Percentiles rank a stretch among this genome's conserved stretches.
These are phyloP conservation scores for Boletus tylopilopsis DNA, from an alignment of 768 basidiomycete genomes.

Conservation along the genomic window DNA sequence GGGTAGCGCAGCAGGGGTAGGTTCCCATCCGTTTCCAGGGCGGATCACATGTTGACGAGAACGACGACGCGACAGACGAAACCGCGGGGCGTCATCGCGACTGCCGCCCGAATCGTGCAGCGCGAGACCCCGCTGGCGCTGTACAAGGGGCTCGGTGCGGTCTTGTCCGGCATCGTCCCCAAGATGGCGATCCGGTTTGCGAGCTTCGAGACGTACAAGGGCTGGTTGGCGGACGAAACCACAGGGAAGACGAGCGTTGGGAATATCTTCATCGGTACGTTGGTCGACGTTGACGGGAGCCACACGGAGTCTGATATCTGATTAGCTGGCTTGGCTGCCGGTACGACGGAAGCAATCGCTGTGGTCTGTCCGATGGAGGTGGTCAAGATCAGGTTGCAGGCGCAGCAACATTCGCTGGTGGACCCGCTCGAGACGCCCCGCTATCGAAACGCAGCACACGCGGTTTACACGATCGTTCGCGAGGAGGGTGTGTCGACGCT, in stretches of 20 bases:
- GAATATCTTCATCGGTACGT: constrained; percentile 81
- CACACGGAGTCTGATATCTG: not conserved
- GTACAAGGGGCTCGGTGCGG: constrained; percentile 98
- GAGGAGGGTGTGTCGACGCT: constrained; percentile 86
- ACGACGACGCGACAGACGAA: constrained; percentile 63
- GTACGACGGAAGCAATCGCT: constrained; percentile 89
- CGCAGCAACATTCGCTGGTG: constrained; percentile 94
- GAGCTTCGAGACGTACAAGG: constrained; percentile 94
- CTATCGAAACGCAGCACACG: constrained; percentile 96
- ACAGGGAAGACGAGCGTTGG: constrained; percentile 80
- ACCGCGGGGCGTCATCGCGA: constrained; percentile 87
- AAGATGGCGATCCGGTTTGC: constrained; percentile 99
- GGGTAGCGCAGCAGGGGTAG: constrained; percentile 74
- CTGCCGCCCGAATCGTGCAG: constrained; percentile 80
- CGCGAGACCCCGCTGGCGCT: constrained; percentile 93
- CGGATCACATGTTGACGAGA: not conserved
- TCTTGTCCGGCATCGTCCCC: constrained; percentile 93
- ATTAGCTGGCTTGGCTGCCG: constrained; percentile 91
- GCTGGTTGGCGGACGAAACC: constrained; percentile 64
- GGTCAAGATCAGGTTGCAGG: constrained; percentile 96
- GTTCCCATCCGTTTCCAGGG: constrained; percentile 29
- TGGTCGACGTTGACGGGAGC: not conserved
- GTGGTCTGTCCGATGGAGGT: constrained; percentile 99
- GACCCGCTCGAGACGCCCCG: constrained; percentile 92
- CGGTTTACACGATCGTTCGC: constrained; percentile 87